Percentiles rank a stretch among this genome's conserved stretches.
phyloP scores from a whole-genome alignment of 2,329 filamentous ascomycete species.

The Cladobotryum mycophilum region DNA sequence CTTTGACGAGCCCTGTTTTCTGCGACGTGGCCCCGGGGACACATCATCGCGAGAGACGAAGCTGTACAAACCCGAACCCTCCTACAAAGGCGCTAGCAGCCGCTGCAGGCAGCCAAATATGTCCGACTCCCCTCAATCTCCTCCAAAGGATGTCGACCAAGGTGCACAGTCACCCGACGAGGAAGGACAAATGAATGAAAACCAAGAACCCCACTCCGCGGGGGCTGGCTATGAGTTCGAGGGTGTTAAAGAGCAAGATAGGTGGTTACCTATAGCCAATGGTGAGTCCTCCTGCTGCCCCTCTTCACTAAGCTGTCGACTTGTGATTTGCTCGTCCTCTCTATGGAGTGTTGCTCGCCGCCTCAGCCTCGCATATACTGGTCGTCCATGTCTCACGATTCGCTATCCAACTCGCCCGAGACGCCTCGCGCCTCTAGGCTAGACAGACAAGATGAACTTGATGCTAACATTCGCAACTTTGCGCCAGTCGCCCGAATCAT shows the following conservation, averaged over 20 bases:
- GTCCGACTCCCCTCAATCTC: slow-evolving; percentile 80
- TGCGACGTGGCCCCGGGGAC: slow-evolving; percentile 56
- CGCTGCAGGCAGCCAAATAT: slow-evolving; percentile 76
- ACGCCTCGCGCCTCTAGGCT: slow-evolving; percentile 41
- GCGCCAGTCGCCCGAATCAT: slow-evolving; percentile 97
- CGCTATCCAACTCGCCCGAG: slow-evolving; percentile 45
- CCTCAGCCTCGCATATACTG: slow-evolving; percentile 28
- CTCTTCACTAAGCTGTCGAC: slow-evolving; percentile 21
- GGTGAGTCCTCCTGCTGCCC: slow-evolving; percentile 59
- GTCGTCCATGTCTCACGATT: slow-evolving; percentile 55
- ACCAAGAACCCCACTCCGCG: slow-evolving; percentile 69
- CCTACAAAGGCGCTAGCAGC: slow-evolving; percentile 55
- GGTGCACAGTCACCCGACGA: slow-evolving; percentile 89
- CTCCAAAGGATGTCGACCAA: slow-evolving; percentile 92
- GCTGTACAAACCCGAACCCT: slow-evolving; percentile 53
- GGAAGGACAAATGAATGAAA: slow-evolving; percentile 89
- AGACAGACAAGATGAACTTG: slow-evolving; percentile 51
- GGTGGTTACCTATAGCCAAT: slow-evolving; percentile 99
- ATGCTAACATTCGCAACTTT: slow-evolving; percentile 94
- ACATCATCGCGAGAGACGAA: slow-evolving; percentile 49
- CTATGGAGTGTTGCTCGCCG: slow-evolving; percentile 20
- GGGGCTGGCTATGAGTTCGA: slow-evolving; percentile 81
- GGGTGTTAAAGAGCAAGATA: slow-evolving; percentile 93
- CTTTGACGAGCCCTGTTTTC: slow-evolving; percentile 45
- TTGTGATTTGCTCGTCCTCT: slow-evolving; percentile 38